Base-by-base conservation (phyloP, 768 basidiomycete species). In the Amanita muscaria region DNA sequence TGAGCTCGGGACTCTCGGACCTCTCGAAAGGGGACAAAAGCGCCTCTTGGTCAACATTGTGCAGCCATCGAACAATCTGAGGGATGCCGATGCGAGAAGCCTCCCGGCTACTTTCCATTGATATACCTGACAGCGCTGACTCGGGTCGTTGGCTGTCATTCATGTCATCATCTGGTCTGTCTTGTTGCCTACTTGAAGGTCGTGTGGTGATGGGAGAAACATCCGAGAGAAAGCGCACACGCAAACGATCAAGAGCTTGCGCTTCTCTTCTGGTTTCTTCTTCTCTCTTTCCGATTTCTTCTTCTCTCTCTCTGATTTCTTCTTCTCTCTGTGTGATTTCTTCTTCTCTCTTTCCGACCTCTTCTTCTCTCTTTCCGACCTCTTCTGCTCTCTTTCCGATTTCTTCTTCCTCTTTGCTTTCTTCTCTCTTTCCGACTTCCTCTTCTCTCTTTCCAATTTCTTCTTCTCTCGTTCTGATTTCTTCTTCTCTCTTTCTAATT, bases 11-110 rank as follows among this genome's bases (percentile, higher is more conserved):
- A 2, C 11, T 25, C 21, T 9, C 34, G 30, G 11, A 33, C 16
- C 14, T 37, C 43, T 9, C 34, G 15, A 6, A 35, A 29, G 9
- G 43, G 10, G 43, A 44, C 2, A 29, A 35, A 5, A 27, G n/a
- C n/a, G 44, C 36, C 18, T 37, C 39, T 19, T 46, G 44, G 11
- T 38, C 19, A 19, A 46, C 39, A 27, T 46, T 39, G 30, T 46
- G 39, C 2, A 46, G 19, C 7, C 44, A 36, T n/a, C 44, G 44
- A 3, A 46, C 36, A 23, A 7, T 30, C 4, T 46, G n/a, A n/a
- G n/a, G n/a, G n/a, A n/a, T n/a, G n/a, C n/a, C 44, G 12, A 11
- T 22, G 15, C 22, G 44, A 5, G 36, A 31, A 4, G 27, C 44
- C 24, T 45, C 35, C 12, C 36, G 44, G 8, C 30, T 19, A 12